Percentiles rank a stretch among this genome's conserved stretches.
phyloP scores from a whole-genome alignment of 768 basidiomycete species.

The Mycena amicta region DNA sequence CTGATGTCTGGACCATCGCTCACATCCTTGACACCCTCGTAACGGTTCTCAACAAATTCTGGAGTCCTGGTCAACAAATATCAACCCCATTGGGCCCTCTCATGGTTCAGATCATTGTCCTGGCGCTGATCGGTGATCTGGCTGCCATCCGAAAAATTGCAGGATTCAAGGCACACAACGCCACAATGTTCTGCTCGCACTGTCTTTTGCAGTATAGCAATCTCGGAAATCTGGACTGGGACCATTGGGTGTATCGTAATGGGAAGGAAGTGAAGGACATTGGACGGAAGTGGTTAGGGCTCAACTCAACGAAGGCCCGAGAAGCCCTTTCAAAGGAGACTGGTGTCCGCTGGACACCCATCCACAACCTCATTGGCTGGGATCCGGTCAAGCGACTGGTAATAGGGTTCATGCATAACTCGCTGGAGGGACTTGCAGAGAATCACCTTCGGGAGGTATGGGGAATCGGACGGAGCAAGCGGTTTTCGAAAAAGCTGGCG shows the following conservation, averaged over 20 bases:
- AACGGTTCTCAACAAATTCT: background rate
- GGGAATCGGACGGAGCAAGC: slow-evolving; percentile 16
- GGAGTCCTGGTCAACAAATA: background rate
- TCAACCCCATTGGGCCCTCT: background rate
- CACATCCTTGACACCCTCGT: background rate
- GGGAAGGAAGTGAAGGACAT: background rate
- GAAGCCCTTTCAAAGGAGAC: background rate
- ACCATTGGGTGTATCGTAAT: background rate
- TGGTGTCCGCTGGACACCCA: background rate
- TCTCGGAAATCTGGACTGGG: background rate
- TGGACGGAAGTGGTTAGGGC: background rate
- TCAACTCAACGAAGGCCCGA: background rate
- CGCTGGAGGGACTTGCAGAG: slow-evolving; percentile 19
- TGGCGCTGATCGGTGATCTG: background rate
- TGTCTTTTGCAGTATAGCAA: background rate
- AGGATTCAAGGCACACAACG: background rate
- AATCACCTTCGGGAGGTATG: slow-evolving; percentile 21
- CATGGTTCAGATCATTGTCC: background rate
- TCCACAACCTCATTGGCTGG: background rate
- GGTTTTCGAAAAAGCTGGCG: background rate
- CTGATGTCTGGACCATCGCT: background rate
- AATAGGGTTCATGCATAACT: slow-evolving; percentile 27
- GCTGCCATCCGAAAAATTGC: background rate
- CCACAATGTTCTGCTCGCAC: background rate
- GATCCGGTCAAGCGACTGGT: background rate